A percentile compares a stretch with the other conserved stretches of the same genome.
Evolutionary conservation across 306 rosid genomes (phyloP).

Genomic region (Corylus americana): DNA sequence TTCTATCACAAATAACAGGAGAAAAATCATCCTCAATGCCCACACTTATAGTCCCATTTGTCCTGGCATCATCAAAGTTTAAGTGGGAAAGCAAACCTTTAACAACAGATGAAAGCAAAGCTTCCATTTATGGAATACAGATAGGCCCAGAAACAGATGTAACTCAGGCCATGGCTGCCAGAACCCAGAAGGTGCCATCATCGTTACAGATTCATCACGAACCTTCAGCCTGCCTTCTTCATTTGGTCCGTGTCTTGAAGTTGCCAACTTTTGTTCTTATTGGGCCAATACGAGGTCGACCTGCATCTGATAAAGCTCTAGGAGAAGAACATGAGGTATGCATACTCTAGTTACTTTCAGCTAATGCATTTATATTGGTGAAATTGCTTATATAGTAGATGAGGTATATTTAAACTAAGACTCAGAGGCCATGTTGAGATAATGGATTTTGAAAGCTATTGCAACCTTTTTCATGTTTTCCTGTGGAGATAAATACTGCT

Average conservation of each 20-base stretch:
- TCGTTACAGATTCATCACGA: conserved; percentile 60
- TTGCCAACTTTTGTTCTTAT: conserved; percentile 61
- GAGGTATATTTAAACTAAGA: background rate
- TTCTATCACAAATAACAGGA: conserved; percentile 48
- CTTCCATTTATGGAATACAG: conserved; percentile 48
- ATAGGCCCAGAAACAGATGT: conserved; percentile 59
- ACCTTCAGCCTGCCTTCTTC: conserved; percentile 67
- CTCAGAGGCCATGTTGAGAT: conserved; percentile 8
- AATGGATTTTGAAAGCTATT: background rate
- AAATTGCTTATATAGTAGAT: background rate
- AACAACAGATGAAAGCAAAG: conserved; percentile 28
- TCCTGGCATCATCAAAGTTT: conserved; percentile 57
- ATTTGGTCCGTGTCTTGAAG: conserved; percentile 53
- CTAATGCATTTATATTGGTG: background rate
- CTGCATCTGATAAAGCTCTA: conserved; percentile 35
- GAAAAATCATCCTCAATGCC: conserved; percentile 44
- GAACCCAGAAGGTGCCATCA: conserved; percentile 53
- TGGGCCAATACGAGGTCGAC: conserved; percentile 42
- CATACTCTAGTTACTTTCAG: conserved; percentile 8
- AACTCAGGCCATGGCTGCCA: conserved; percentile 36
- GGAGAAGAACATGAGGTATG: conserved; percentile 59
- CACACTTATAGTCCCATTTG: conserved; percentile 58
- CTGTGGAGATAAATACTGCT: background rate
- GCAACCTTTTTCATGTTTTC: background rate
- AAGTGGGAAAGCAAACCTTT: conserved; percentile 49